Percentiles rank a stretch among this genome's conserved stretches.
phyloP scores from a whole-genome alignment of 768 basidiomycete genomes.

The Coprinellus aureogranulatus region DNA sequence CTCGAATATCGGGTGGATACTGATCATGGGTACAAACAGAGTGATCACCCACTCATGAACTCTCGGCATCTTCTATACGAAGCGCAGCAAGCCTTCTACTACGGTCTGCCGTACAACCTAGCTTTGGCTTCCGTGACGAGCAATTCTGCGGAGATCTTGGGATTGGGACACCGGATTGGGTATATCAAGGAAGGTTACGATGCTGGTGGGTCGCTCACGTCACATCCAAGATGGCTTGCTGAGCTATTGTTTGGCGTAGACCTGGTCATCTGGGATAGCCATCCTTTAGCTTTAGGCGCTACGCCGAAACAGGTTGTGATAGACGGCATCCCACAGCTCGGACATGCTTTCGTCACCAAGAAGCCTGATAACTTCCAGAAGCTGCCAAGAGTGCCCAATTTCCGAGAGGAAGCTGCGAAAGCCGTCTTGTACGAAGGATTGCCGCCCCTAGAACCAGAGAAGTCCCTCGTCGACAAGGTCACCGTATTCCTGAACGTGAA shows the following conservation, averaged over 20 bases:
- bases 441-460: slow-evolving; percentile 58
- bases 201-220: neutral
- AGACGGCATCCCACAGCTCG: slow-evolving; percentile 80
- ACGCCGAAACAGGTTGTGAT: slow-evolving; percentile 86
- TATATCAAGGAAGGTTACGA: slow-evolving; percentile 56
- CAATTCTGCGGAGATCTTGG: slow-evolving; percentile 68
- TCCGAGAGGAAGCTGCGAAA: slow-evolving; percentile 61
- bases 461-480: slow-evolving; percentile 26
- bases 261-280: slow-evolving; percentile 79
- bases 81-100: slow-evolving; percentile 81
- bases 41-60: slow-evolving; percentile 63
- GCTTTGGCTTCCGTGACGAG: slow-evolving; percentile 76
- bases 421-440: slow-evolving; percentile 70
- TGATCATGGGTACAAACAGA: slow-evolving; percentile 34
- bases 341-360: slow-evolving; percentile 39
- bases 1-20: neutral
- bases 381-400: slow-evolving; percentile 63
- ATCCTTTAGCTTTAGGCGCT: slow-evolving; percentile 83
- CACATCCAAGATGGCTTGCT: neutral
- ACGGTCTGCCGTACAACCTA: slow-evolving; percentile 66
- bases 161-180: slow-evolving; percentile 82
- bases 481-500: slow-evolving; percentile 69
- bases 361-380: slow-evolving; percentile 52
- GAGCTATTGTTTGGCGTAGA: too few relatives aligned
- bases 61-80: slow-evolving; percentile 79